These are phyloP conservation scores for Gleditsia sinensis DNA, from an alignment of 306 rosid species.

Conservation along the genomic window DNA sequence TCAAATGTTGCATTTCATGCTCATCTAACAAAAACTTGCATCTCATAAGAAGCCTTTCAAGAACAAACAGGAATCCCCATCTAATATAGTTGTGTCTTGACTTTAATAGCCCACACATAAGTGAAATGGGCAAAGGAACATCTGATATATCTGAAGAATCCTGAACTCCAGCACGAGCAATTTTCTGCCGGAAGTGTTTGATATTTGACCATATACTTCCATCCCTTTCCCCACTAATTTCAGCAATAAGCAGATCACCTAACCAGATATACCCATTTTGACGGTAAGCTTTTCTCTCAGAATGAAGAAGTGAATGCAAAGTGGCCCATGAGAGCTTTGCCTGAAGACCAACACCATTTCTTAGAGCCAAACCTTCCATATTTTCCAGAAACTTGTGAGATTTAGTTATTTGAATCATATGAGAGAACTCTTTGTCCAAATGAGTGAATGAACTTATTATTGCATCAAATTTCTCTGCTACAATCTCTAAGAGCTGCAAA, in stretches of 20 bases:
- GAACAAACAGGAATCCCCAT: conserved; percentile 92
- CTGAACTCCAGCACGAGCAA: conserved; percentile 64
- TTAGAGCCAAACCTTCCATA: conserved; percentile 57
- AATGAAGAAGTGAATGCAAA: conserved; percentile 96
- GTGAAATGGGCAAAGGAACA: conserved; percentile 74
- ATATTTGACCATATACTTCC: conserved; percentile 79
- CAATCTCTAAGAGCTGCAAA: conserved; percentile 82
- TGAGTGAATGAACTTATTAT: conserved; percentile 83
- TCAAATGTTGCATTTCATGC: conserved; percentile 61
- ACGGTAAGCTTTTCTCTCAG: conserved; percentile 82
- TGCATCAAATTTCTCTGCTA: conserved; percentile 81
- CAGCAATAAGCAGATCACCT: conserved; percentile 92
- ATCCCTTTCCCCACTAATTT: conserved; percentile 71
- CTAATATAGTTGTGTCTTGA: conserved; percentile 77
- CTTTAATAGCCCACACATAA: conserved; percentile 94
- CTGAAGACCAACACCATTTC: conserved; percentile 70
- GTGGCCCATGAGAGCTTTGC: conserved; percentile 83
- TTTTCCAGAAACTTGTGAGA: conserved; percentile 70
- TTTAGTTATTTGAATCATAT: conserved; percentile 81
- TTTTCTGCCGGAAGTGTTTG: conserved; percentile 69
- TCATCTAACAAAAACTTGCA: conserved; percentile 95
- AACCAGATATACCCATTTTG: conserved; percentile 92
- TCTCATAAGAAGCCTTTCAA: conserved; percentile 95
- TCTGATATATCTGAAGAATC: conserved; percentile 70
- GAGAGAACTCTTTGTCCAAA: conserved; percentile 85